phyloP scores from a whole-genome alignment of 805 yeast species.

The Tetrapisispora nanseiensis region DNA sequence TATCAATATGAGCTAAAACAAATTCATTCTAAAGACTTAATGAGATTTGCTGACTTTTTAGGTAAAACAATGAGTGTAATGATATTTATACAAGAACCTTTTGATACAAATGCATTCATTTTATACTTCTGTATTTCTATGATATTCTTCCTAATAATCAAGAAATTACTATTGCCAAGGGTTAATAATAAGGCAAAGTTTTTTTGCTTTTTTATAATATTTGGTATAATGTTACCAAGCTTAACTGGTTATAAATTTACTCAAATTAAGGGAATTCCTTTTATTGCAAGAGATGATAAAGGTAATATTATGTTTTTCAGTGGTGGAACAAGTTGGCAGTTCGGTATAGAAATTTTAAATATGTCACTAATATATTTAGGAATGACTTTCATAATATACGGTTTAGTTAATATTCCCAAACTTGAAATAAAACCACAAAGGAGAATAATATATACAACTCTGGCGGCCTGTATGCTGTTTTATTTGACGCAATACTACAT shows the following conservation, averaged over 20 bases:
- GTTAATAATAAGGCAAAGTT: conserved; percentile 21
- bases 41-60: conserved; percentile 46
- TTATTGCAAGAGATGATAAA: conserved; percentile 43
- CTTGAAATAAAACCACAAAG: conserved; percentile 10
- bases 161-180: conserved; percentile 35
- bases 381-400: conserved; percentile 35
- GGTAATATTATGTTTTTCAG: conserved; percentile 47
- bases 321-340: conserved; percentile 59
- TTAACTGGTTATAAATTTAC: conserved; percentile 60
- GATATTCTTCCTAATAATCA: conserved; percentile 36
- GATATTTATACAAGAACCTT: conserved; percentile 36
- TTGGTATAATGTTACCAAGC: conserved; percentile 34
- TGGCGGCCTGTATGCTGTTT: conserved; percentile 10
- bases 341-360: conserved; percentile 56
- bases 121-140: conserved; percentile 40
- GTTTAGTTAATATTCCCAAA: conserved; percentile 33
- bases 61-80: conserved; percentile 36
- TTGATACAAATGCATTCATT: conserved; percentile 35
- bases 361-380: conserved; percentile 42
- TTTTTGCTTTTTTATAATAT: conserved; percentile 28
- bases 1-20: conserved; percentile 29
- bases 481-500: conserved; percentile 19
- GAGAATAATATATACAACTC: conserved; percentile 13
- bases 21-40: conserved; percentile 28
- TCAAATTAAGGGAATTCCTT: conserved; percentile 50